A percentile compares a stretch with the other conserved stretches of the same genome.
Conservation (phyloP, 176 grass and related monocot genomes). For the Avena sativa region DNA sequence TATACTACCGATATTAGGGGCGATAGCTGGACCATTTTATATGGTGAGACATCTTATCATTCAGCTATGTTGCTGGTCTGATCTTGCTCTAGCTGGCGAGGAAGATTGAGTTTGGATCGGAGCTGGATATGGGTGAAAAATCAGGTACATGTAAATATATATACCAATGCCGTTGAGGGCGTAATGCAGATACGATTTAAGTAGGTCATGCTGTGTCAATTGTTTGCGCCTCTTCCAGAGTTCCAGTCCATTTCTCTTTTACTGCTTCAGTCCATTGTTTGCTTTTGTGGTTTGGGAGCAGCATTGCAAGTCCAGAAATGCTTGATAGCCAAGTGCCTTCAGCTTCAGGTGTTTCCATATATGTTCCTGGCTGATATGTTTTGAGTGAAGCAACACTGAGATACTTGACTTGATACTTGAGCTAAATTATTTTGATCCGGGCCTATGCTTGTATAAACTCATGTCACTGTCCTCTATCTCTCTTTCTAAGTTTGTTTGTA, state of each 20-base stretch:
- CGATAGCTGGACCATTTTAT: constrained; percentile 45
- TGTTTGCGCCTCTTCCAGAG: not conserved
- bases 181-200: constrained; percentile 31
- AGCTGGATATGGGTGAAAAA: constrained; percentile 33
- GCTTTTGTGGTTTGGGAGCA: not conserved
- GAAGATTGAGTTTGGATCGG: constrained; percentile 46
- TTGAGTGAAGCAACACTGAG: constrained; percentile 9
- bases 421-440: not conserved
- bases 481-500: constrained; percentile 3
- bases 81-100: constrained; percentile 35
- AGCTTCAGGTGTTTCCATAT: not conserved
- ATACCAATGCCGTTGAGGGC: constrained; percentile 36
- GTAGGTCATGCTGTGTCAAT: constrained; percentile 8
- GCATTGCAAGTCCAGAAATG: not conserved
- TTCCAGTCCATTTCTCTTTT: not conserved
- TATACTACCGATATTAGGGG: not conserved
- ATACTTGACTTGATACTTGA: not conserved
- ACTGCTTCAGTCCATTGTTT: not conserved
- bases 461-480: not conserved
- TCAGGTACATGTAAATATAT: constrained; percentile 57
- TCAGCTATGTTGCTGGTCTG: constrained; percentile 32
- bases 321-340: not conserved
- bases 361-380: constrained; percentile 1
- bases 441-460: constrained; percentile 5
- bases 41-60: constrained; percentile 34